Conservation (phyloP, 2,329 filamentous ascomycete species). For the Fusarium sp. region DNA sequence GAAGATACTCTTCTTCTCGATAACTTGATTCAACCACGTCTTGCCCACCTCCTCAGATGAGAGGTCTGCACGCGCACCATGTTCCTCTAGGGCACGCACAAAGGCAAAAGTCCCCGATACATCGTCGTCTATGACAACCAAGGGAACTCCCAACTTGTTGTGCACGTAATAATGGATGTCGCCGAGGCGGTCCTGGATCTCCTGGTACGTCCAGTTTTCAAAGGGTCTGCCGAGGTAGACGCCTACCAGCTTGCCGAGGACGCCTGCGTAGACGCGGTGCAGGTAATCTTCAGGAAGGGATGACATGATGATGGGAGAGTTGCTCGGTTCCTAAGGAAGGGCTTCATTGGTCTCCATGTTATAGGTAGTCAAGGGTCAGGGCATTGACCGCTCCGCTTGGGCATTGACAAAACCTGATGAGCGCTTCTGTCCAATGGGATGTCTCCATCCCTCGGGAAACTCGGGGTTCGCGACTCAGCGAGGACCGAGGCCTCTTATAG, state of each 20-base stretch:
- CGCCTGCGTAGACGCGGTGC: slow-evolving; percentile 11
- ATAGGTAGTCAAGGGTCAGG: not conserved
- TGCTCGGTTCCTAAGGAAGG: not conserved
- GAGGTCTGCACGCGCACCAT: slow-evolving; percentile 1
- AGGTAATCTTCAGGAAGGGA: slow-evolving; percentile 11
- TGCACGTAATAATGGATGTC: slow-evolving; percentile 13
- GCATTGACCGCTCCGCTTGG: not conserved
- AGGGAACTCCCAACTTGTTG: slow-evolving; percentile 6
- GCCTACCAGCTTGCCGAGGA: slow-evolving; percentile 16
- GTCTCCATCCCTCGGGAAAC: not conserved
- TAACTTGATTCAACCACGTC: slow-evolving; percentile 16
- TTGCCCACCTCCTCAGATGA: slow-evolving; percentile 11
- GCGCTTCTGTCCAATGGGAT: not conserved
- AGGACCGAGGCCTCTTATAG: not conserved
- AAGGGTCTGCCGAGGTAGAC: slow-evolving; percentile 15
- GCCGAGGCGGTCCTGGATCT: slow-evolving; percentile 6
- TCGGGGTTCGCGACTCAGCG: not conserved
- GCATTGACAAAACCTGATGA: not conserved
- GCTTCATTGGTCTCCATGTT: not conserved
- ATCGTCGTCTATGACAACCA: slow-evolving; percentile 14
- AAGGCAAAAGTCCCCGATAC: slow-evolving; percentile 16
- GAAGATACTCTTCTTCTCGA: slow-evolving; percentile 4
- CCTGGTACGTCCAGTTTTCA: slow-evolving; percentile 10
- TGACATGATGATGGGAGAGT: not conserved
- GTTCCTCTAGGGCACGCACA: slow-evolving; percentile 9